Evolutionary conservation across 2,329 filamentous ascomycete species (phyloP).

Genomic region (Paraconiothyrium sp.): DNA sequence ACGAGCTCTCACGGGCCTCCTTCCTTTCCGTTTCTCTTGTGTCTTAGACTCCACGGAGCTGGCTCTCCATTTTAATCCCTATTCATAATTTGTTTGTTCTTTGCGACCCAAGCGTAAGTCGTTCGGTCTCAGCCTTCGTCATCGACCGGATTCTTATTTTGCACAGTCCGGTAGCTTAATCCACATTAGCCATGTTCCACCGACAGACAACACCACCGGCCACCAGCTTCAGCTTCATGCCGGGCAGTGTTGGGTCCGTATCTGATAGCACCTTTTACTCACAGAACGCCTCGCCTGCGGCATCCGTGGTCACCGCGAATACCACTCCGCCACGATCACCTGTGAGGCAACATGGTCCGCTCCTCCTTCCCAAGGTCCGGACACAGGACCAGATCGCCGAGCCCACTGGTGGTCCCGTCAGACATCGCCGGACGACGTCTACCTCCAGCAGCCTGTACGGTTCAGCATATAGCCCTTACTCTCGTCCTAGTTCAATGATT

Average conservation of each 20-base stretch:
- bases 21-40: slow-evolving; percentile 49
- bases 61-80: slow-evolving; percentile 54
- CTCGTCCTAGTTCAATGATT: slow-evolving; percentile 54
- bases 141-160: slow-evolving; percentile 25
- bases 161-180: slow-evolving; percentile 49
- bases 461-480: slow-evolving; percentile 61
- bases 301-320: slow-evolving; percentile 73
- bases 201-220: slow-evolving; percentile 58
- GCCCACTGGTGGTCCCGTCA: slow-evolving; percentile 64
- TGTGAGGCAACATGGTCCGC: slow-evolving; percentile 79
- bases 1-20: slow-evolving; percentile 48
- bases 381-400: slow-evolving; percentile 82
- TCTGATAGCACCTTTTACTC: slow-evolving; percentile 72
- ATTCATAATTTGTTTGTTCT: slow-evolving; percentile 47
- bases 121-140: slow-evolving; percentile 21
- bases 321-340: slow-evolving; percentile 78
- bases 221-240: slow-evolving; percentile 48
- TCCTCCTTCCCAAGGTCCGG: slow-evolving; percentile 85
- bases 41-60: slow-evolving; percentile 55
- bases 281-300: slow-evolving; percentile 70
- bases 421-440: slow-evolving; percentile 65
- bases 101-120: slow-evolving; percentile 43
- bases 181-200: slow-evolving; percentile 50
- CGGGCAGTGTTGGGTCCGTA: slow-evolving; percentile 52
- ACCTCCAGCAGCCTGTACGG: slow-evolving; percentile 52